A percentile compares a stretch with the other conserved stretches of the same genome.
phyloP scores from a whole-genome alignment of 2,329 filamentous ascomycete species.

The Pyrenophora seminiperda region DNA sequence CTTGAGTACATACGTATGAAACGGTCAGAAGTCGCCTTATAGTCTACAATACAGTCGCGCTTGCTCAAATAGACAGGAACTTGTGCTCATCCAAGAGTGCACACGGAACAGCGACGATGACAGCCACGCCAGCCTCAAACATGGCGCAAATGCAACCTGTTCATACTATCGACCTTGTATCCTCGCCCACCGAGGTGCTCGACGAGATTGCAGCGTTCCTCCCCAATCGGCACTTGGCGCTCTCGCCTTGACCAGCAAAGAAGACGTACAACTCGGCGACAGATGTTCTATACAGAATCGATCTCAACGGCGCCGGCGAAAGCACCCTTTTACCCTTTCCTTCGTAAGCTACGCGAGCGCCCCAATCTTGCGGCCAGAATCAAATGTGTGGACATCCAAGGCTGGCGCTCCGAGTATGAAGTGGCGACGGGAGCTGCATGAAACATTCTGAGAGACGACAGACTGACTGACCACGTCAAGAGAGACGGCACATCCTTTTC shows the following conservation, averaged over 20 bases:
- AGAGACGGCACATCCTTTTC: neutral
- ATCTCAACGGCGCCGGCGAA: conserved; percentile 1
- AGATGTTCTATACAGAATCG: neutral
- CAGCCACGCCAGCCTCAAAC: neutral
- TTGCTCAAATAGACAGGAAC: too few species aligned
- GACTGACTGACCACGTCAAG: neutral
- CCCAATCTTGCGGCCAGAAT: conserved; percentile 6
- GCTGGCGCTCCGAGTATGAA: conserved; percentile 17
- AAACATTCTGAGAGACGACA: neutral
- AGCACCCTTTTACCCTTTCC: conserved; percentile 3
- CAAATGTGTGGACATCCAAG: conserved; percentile 10
- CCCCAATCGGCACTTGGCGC: neutral
- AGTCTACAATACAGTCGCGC: too few species aligned
- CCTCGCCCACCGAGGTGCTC: conserved; percentile 1
- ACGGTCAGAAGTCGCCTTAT: too few species aligned
- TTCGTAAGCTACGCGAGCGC: conserved; percentile 3
- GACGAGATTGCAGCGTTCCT: conserved; percentile 2
- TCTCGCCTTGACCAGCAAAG: conserved; percentile 5
- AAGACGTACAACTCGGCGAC: neutral
- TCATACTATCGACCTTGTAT: neutral
- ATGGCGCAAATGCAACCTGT: neutral
- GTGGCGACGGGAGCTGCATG: conserved; percentile 5
- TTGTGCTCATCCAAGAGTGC: too few species aligned
- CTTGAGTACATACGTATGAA: too few species aligned
- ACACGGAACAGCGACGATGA: neutral